These are phyloP conservation scores for Hapsidospora chrysogenum DNA, from an alignment of 495 filamentous ascomycete species.

Conservation along the genomic window DNA sequence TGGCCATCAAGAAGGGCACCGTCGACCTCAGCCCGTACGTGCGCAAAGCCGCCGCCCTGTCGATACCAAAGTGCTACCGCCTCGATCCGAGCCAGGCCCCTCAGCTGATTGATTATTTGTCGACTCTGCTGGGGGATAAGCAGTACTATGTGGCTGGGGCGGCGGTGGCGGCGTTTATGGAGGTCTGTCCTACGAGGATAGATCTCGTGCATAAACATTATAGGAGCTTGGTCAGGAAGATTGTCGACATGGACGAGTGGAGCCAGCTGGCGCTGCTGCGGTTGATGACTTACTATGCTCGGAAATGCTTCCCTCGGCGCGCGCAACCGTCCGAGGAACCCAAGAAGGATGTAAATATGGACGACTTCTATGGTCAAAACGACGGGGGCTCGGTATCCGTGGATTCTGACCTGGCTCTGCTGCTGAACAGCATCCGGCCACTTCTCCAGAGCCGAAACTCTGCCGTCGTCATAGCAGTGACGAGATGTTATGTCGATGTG, in stretches of 20 bases:
- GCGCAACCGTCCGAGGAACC: slow-evolving; percentile 16
- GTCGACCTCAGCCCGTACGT: slow-evolving; percentile 92
- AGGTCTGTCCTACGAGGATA: slow-evolving; percentile 71
- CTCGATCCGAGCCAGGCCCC: slow-evolving; percentile 75
- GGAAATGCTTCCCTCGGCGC: slow-evolving; percentile 72
- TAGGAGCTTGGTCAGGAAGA: slow-evolving; percentile 62
- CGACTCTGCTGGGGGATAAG: slow-evolving; percentile 63
- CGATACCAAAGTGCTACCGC: slow-evolving; percentile 96
- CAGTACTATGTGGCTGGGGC: slow-evolving; percentile 93
- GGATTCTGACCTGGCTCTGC: slow-evolving; percentile 70
- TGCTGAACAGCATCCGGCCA: slow-evolving; percentile 63
- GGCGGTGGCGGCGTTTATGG: slow-evolving; percentile 75
- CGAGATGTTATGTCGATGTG: slow-evolving; percentile 68
- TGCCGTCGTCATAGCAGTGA: slow-evolving; percentile 77
- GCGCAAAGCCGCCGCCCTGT: slow-evolving; percentile 77
- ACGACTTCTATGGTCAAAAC: slow-evolving; percentile 56
- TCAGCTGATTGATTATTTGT: slow-evolving; percentile 66
- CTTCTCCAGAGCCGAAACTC: slow-evolving; percentile 88
- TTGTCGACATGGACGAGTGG: slow-evolving; percentile 99
- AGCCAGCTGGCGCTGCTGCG: slow-evolving; percentile 69
- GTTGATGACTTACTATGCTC: slow-evolving; percentile 67
- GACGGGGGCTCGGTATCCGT: slow-evolving; percentile 28
- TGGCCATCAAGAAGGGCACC: slow-evolving; percentile 82
- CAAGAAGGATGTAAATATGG: background rate
- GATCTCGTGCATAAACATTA: slow-evolving; percentile 87